phyloP scores from a whole-genome alignment of 2,329 filamentous ascomycete species.

The Ambrosiella beaveri region DNA sequence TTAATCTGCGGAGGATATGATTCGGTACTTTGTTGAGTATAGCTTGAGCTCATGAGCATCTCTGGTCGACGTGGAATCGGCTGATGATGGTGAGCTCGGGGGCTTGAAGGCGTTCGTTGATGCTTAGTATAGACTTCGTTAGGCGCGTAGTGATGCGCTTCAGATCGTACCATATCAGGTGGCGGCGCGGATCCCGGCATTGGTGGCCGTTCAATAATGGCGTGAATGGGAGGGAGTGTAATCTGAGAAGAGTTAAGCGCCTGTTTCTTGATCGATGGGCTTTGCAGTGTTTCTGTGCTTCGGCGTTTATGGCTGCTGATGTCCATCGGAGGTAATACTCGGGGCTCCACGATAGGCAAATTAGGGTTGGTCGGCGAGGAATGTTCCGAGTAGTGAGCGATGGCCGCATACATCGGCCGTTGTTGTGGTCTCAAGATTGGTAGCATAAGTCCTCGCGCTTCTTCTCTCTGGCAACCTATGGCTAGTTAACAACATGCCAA shows the following conservation, averaged over 20 bases:
- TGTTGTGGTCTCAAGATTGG: background rate
- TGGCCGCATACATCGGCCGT: background rate
- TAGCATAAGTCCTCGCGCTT: background rate
- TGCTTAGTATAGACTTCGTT: background rate
- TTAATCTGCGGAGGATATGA: background rate
- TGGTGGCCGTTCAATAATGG: background rate
- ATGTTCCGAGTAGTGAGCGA: background rate
- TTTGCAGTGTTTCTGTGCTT: background rate
- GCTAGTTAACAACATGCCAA: background rate
- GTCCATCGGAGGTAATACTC: background rate
- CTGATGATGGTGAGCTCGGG: background rate
- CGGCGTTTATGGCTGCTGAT: background rate
- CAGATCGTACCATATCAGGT: background rate
- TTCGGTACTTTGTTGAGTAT: background rate
- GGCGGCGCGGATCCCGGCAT: background rate
- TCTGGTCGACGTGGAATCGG: too few relatives aligned
- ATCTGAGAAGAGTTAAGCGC: background rate
- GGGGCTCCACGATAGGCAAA: background rate
- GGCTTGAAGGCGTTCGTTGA: background rate
- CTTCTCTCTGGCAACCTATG: background rate
- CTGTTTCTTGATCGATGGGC: conserved; percentile 1
- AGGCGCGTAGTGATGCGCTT: background rate
- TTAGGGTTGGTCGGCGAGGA: background rate
- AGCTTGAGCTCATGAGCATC: background rate
- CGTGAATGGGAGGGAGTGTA: background rate